A percentile compares a stretch with the other conserved stretches of the same genome.
phyloP scores from a whole-genome alignment of 495 filamentous ascomycete genomes.

The Hypoxylon cercidicola region DNA sequence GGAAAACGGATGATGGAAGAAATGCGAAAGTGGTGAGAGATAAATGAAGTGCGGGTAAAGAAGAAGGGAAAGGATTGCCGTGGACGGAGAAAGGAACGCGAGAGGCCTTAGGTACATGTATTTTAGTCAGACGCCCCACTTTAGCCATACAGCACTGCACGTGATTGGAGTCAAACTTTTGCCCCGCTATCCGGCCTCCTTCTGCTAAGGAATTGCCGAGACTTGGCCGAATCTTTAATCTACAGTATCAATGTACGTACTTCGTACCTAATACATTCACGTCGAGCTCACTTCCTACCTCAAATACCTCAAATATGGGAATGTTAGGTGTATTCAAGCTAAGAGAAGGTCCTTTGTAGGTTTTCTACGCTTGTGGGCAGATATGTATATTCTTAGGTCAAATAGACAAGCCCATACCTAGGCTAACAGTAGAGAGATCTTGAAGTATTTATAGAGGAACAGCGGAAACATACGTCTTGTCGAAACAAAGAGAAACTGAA shows the following conservation, averaged over 20 bases:
- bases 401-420: no score
- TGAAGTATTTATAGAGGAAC: no score
- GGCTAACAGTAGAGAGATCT: no score
- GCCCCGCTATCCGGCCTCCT: neutral
- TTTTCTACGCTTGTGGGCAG: no score
- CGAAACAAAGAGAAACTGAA: no score
- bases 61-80: slow-evolving; percentile 14
- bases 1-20: slow-evolving; percentile 4
- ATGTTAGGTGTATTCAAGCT: no score
- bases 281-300: no score
- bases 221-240: neutral
- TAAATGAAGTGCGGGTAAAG: slow-evolving; percentile 13
- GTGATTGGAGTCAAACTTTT: neutral
- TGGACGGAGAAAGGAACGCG: slow-evolving; percentile 24
- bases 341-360: no score
- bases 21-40: slow-evolving; percentile 1
- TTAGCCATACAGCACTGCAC: neutral
- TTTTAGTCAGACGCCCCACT: slow-evolving; percentile 3
- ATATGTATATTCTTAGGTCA: no score
- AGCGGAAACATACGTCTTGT: no score
- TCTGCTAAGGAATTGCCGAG: neutral
- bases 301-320: no score
- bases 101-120: slow-evolving; percentile 12
- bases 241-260: neutral
- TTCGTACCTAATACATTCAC: neutral